Percentiles rank a stretch among this genome's conserved stretches.
phyloP scores from a whole-genome alignment of 2,329 filamentous ascomycete genomes.

The Chaetomium globosum region DNA sequence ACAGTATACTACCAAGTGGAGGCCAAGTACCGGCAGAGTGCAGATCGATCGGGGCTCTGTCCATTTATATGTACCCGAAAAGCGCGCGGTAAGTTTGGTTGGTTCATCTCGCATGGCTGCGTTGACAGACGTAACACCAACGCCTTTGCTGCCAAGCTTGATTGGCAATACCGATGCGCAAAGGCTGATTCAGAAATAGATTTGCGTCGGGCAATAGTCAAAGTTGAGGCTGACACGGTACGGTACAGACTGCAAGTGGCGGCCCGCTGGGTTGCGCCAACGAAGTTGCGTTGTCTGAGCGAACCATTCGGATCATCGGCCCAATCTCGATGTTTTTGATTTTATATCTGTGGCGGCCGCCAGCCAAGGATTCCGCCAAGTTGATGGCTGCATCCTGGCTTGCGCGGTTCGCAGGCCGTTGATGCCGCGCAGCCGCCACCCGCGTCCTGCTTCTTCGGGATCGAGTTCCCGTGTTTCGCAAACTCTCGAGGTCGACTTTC shows the following conservation, averaged over 20 bases:
- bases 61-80: not conserved
- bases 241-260: not conserved
- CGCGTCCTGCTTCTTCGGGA: conserved; percentile 18
- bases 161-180: not conserved
- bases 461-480: conserved; percentile 30
- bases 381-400: not conserved
- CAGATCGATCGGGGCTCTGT: not conserved
- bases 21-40: not conserved
- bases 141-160: not conserved
- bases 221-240: not conserved
- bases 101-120: not conserved
- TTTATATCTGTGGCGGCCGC: not conserved
- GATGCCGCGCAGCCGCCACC: conserved; percentile 23
- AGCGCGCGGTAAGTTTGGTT: conserved; percentile 16
- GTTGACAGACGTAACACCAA: conserved; percentile 3
- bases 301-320: not conserved
- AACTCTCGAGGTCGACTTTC: conserved; percentile 1
- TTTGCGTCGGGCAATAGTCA: not conserved
- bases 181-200: not conserved
- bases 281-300: not conserved
- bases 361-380: conserved; percentile 3
- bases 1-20: not conserved
- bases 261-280: not conserved
- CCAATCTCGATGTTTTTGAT: not conserved
- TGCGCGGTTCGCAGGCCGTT: conserved; percentile 3